These are phyloP conservation scores for Halteria grandinella DNA, from an alignment of 73 alveolate species.

Conservation along the genomic window DNA sequence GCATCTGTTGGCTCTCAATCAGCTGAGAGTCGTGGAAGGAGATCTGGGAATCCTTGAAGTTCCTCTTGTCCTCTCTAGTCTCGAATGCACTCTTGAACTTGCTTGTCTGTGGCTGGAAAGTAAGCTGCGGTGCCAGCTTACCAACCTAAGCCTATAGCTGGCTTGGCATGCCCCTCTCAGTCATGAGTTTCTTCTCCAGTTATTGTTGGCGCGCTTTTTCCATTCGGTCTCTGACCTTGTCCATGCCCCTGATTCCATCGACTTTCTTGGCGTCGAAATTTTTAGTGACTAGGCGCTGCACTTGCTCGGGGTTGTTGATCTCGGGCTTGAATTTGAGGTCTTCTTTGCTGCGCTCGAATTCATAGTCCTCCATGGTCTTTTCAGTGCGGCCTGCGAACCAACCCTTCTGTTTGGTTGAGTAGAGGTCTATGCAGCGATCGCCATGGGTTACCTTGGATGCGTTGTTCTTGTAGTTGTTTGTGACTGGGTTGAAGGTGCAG, in stretches of 20 bases:
- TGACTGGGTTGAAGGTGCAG: constrained; percentile 51
- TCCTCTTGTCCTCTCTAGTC: no score
- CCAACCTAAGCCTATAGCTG: constrained; percentile 17
- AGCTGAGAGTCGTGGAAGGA: no score
- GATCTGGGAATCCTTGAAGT: no score
- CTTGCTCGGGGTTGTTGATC: constrained; percentile 12
- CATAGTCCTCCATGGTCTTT: constrained; percentile 25
- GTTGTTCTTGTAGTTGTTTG: background rate
- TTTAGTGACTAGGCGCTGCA: background rate
- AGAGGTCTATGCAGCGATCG: constrained; percentile 40
- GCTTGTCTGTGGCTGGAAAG: constrained; percentile 21
- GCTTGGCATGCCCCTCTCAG: constrained; percentile 47
- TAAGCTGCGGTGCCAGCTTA: constrained; percentile 26
- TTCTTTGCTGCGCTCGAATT: constrained; percentile 24
- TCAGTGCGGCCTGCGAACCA: constrained; percentile 28
- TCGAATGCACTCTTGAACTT: constrained; percentile 51
- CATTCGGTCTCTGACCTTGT: constrained; percentile 32
- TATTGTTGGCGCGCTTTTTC: constrained; percentile 22
- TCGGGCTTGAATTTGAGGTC: constrained; percentile 53
- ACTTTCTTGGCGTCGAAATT: constrained; percentile 1
- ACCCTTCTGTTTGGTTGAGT: constrained; percentile 28
- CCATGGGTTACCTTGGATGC: constrained; percentile 25
- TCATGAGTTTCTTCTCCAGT: constrained; percentile 33
- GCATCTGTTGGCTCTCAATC: no score
- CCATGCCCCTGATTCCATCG: constrained; percentile 24